A percentile compares a stretch with the other conserved stretches of the same genome.
These are phyloP conservation scores for Coemansia sp. DNA, from an alignment of 192 early-diverging fungal species.

Conservation along the genomic window DNA sequence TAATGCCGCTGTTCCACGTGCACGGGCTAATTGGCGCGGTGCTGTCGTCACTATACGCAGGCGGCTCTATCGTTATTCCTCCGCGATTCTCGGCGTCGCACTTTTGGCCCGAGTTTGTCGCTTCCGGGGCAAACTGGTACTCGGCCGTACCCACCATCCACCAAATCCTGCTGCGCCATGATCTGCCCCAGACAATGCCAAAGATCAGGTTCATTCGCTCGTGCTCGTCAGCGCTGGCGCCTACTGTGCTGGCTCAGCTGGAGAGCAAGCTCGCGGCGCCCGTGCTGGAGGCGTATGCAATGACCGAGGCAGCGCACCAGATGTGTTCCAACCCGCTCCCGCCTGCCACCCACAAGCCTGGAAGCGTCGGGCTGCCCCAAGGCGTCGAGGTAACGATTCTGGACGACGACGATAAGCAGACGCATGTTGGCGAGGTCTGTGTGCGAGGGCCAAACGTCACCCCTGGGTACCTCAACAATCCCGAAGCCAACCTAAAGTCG, in stretches of 20 bases:
- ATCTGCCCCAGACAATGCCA: constrained; percentile 26
- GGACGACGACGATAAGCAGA: constrained; percentile 37
- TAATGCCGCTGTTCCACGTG: constrained; percentile 86
- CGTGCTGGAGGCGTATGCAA: constrained; percentile 78
- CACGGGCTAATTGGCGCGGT: constrained; percentile 75
- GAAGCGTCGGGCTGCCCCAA: constrained; percentile 70
- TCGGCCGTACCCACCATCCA: constrained; percentile 81
- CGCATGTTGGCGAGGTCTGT: constrained; percentile 71
- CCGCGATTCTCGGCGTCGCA: constrained; percentile 60
- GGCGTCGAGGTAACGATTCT: constrained; percentile 70
- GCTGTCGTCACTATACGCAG: constrained; percentile 62
- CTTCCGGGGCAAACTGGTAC: constrained; percentile 60
- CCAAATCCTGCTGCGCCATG: constrained; percentile 64
- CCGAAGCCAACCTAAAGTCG: constrained; percentile 55
- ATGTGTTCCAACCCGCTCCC: constrained; percentile 78
- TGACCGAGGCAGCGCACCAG: constrained; percentile 87
- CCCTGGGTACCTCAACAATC: constrained; percentile 66
- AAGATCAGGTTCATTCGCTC: constrained; percentile 72
- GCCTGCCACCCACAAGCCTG: constrained; percentile 61
- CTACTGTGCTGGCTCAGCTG: constrained; percentile 57
- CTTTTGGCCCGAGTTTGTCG: constrained; percentile 73
- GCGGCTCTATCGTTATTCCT: constrained; percentile 66
- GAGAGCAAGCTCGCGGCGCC: constrained; percentile 62
- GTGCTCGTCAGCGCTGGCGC: constrained; percentile 71
- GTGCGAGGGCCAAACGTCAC: constrained; percentile 80